Conservation (phyloP, 2,329 filamentous ascomycete species). For the Diplodia mutila region DNA sequence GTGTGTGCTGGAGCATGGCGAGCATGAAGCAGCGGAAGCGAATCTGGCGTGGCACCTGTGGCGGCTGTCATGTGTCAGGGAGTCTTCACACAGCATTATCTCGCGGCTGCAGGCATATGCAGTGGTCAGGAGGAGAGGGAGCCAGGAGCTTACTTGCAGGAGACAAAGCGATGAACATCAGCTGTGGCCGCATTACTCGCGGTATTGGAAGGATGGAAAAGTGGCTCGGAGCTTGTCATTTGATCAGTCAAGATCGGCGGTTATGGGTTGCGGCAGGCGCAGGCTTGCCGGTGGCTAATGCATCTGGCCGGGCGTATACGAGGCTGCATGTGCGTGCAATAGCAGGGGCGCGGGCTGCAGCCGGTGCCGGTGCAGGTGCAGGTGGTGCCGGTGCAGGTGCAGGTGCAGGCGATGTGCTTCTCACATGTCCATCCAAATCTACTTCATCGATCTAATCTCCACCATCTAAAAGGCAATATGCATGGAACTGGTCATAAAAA, state of each 20-base stretch:
- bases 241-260: not conserved
- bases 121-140: constrained; percentile 3
- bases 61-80: not conserved
- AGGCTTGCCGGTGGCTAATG: too few relatives aligned
- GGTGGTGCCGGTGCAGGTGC: not conserved
- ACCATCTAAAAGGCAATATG: constrained; percentile 4
- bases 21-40: not conserved
- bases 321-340: not conserved
- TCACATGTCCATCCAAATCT: constrained; percentile 7
- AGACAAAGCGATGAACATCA: not conserved
- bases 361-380: not conserved
- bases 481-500: constrained; percentile 6
- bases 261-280: too few relatives aligned
- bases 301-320: not conserved
- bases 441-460: constrained; percentile 13
- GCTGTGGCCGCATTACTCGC: not conserved
- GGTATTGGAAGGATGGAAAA: not conserved
- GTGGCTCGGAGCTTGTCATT: not conserved
- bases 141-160: not conserved
- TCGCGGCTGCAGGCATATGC: not conserved
- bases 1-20: not conserved
- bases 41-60: not conserved
- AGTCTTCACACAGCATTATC: not conserved
- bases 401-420: not conserved
- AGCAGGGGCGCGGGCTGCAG: too few relatives aligned